Base-by-base conservation (phyloP, 192 early-diverging fungal species). In the Coemansia sp. region DNA sequence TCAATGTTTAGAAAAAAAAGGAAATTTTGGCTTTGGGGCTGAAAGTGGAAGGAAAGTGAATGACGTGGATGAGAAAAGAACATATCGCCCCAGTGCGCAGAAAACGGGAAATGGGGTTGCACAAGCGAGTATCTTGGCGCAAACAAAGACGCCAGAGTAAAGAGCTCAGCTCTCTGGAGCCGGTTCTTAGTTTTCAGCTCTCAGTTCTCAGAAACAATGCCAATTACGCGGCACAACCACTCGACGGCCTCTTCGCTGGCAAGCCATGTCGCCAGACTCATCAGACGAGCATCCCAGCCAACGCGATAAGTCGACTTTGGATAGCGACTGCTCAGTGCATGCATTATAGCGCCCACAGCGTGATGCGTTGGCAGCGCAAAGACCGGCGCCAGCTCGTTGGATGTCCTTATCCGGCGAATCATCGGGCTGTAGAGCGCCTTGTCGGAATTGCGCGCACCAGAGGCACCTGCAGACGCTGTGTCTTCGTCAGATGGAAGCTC, bases 291-390 rank as follows among this genome's bases (percentile, higher is more conserved):
- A 56, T 82, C 84, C 77, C 79, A 79, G 62, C 84, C 84, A 36
- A 85, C 77, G 42, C 80, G 79, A 62, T 85, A 85, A 10, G 80
- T 82, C 19, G 73, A 65, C 66, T 85, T 85, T 37, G 84, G 84
- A 32, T 79, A 85, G 45, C 64, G 65, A 62, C 76, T 76, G 52
- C 76, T 76, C 36, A 85, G 73, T 3, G 84, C 76, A 37, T 85
- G 84, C 58, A 76, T 47, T 13, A 75, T 65, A 39, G 84, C 84
- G 13, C 49, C 60, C 43, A 85, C 75, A 10, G 74, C 77, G 46
- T 85, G 84, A 42, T 62, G 62, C 22, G 84, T 82, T 4, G 84
- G 77, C 61, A 85, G 64, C 18, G 73, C 81, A 62, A 83, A 74
- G 43, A 77, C 58, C 6, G 80, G 80, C 37, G 72, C 68, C 55